Evolutionary conservation across 1,284 basidiomycete species (phyloP), one percentile per base, ranked within the genome.

Genomic region (Ceratobasidium sp.): DNA sequence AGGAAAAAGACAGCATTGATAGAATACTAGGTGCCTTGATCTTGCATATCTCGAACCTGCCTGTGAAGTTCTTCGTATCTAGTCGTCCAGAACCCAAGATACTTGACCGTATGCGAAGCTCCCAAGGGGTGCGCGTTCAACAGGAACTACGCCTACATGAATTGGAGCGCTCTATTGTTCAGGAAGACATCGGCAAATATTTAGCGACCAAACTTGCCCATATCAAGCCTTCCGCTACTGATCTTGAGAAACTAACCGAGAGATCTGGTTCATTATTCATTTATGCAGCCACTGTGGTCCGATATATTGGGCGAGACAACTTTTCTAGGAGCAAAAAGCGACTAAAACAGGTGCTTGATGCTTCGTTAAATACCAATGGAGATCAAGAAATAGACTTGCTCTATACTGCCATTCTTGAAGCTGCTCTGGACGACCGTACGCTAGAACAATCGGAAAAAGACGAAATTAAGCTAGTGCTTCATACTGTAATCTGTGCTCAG

Each of bases 401-500:
- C 15, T 66, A 66, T 46, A 46, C 42, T 15, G 42, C 42, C 5
- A 44, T 46, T 5, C 64, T 66, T 13, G n/a, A 46, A n/a, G 38
- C 40, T 2, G 64, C 64, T 7, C 26, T 66, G 3, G 38, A 23
- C 13, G 64, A 66, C 40, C 12, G 46, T 6, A 13, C 7, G 20
- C 64, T 66, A 38, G 23, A 12, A 7, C 38, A 23, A 15, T 20
- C 13, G 13, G 64, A 66, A 5, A n/a, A 5, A 13, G 26, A 46
- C 15, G 42, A 66, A 2, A 46, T 66, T 20, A 40, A 26, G 6
- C 64, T 17, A 26, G 64, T 46, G 5, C 7, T 66, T 6, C 64
- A 46, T n/a, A 66, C 64, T 9, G 64, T 66, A 3, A 15, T 66
- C 15, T 66, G 64, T 23, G 42, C 44, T 5, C 64, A 66, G 42